phyloP scores from a whole-genome alignment of 108 stramenopile genomes.

The Fistulifera solaris region DNA sequence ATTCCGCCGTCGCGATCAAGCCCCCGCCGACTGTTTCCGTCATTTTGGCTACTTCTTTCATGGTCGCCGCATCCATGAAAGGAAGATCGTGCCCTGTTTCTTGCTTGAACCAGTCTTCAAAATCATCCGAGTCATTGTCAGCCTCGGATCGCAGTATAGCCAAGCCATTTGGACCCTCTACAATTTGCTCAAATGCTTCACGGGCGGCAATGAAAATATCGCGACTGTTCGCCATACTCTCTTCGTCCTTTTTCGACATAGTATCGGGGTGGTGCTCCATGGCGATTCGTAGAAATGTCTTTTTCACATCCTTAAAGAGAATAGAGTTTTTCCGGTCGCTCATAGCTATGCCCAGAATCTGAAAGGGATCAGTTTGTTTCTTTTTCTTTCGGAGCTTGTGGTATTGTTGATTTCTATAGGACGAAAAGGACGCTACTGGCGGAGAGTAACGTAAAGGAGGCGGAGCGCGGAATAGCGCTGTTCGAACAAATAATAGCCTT shows the following conservation, averaged over 20 bases:
- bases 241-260: conserved; percentile 12
- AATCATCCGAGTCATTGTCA: conserved; percentile 27
- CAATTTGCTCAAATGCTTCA: conserved; percentile 54
- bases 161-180: conserved; percentile 49
- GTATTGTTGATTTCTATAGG: background rate
- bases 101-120: conserved; percentile 74
- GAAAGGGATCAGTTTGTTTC: background rate
- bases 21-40: conserved; percentile 38
- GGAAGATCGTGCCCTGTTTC: conserved; percentile 69
- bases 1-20: conserved; percentile 83
- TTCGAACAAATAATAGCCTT: no score
- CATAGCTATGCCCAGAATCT: background rate
- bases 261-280: conserved; percentile 82
- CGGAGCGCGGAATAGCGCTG: no score
- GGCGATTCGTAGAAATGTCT: conserved; percentile 72
- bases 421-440: no score
- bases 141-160: conserved; percentile 30
- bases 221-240: conserved; percentile 29
- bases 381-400: background rate
- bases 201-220: conserved; percentile 62
- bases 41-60: conserved; percentile 81
- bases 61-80: conserved; percentile 65
- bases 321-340: background rate
- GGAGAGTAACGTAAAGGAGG: no score
- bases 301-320: conserved; percentile 55